phyloP scores from a whole-genome alignment of 257 asterid genomes.

The Plantago ovata region DNA sequence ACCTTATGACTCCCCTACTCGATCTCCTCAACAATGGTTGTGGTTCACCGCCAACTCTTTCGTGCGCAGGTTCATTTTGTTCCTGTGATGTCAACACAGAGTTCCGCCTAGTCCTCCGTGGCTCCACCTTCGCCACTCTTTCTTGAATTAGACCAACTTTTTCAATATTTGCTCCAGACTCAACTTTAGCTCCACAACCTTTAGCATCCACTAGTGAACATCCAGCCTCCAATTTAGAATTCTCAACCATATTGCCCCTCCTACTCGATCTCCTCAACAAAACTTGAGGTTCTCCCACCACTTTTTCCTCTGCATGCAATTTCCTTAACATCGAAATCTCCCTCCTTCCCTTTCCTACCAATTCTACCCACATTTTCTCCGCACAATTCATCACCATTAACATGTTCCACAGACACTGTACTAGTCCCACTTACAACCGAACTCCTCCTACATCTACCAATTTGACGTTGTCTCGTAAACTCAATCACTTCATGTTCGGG shows the following conservation, averaged over 20 bases:
- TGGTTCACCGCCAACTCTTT: too few species aligned
- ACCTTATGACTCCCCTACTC: too few species aligned
- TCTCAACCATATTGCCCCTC: slow-evolving; percentile 24
- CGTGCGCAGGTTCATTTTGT: too few species aligned
- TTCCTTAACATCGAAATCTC: not conserved
- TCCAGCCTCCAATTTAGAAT: slow-evolving; percentile 14
- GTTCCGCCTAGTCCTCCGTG: slow-evolving; percentile 23
- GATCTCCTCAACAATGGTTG: too few species aligned
- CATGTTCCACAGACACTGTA: slow-evolving; percentile 21
- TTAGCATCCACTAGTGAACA: slow-evolving; percentile 20
- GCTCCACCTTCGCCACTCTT: slow-evolving; percentile 19
- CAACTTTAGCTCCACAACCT: slow-evolving; percentile 9
- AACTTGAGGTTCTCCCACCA: slow-evolving; percentile 10
- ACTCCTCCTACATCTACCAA: slow-evolving; percentile 27
- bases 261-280: slow-evolving; percentile 37
- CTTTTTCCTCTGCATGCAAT: slow-evolving; percentile 8
- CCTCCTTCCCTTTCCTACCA: slow-evolving; percentile 17
- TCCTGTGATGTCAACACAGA: not conserved
- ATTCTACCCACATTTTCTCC: slow-evolving; percentile 9
- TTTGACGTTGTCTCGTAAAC: slow-evolving; percentile 30
- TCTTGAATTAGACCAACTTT: slow-evolving; percentile 19
- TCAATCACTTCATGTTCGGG: slow-evolving; percentile 45
- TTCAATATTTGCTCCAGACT: slow-evolving; percentile 8
- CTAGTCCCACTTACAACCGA: slow-evolving; percentile 13
- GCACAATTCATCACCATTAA: not conserved